These are phyloP conservation scores for Morella rubra DNA, from an alignment of 306 rosid species.

Conservation along the genomic window DNA sequence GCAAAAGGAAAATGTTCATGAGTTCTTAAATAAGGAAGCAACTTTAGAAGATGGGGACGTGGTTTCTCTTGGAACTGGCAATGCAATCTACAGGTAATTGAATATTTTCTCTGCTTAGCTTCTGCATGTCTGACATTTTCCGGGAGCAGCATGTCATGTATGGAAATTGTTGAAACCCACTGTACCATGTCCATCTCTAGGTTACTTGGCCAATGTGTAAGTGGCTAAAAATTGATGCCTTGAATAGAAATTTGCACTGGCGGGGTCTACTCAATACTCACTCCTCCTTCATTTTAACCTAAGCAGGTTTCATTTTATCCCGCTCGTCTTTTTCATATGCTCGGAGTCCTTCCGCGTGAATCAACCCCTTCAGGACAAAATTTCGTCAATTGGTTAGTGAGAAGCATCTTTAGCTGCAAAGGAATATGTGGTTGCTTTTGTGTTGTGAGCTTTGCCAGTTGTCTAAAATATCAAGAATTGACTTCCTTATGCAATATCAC, in stretches of 20 bases:
- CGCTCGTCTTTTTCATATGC: conserved; percentile 51
- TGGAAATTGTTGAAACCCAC: conserved; percentile 8
- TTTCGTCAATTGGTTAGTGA: conserved; percentile 81
- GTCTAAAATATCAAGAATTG: background rate
- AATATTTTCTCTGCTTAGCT: conserved; percentile 10
- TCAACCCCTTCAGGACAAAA: conserved; percentile 54
- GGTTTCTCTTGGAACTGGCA: conserved; percentile 89
- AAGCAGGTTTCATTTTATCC: conserved; percentile 79
- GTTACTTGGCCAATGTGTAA: background rate
- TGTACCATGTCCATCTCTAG: background rate
- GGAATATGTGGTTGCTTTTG: background rate
- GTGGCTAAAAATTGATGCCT: background rate
- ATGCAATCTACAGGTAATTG: conserved; percentile 75
- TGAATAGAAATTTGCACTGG: conserved; percentile 12
- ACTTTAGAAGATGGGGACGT: conserved; percentile 63
- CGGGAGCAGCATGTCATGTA: background rate
- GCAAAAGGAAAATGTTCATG: conserved; percentile 61
- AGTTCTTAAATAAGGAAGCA: conserved; percentile 73
- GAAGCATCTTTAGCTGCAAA: conserved; percentile 10
- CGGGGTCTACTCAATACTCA: conserved; percentile 11
- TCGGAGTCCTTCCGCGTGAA: conserved; percentile 39
- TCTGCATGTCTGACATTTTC: conserved; percentile 13
- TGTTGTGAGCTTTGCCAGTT: conserved; percentile 2
- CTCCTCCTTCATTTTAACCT: conserved; percentile 14
- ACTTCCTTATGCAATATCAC: no score